Conservation (phyloP, 768 basidiomycete genomes). For the Auricularia auricula-judae region DNA sequence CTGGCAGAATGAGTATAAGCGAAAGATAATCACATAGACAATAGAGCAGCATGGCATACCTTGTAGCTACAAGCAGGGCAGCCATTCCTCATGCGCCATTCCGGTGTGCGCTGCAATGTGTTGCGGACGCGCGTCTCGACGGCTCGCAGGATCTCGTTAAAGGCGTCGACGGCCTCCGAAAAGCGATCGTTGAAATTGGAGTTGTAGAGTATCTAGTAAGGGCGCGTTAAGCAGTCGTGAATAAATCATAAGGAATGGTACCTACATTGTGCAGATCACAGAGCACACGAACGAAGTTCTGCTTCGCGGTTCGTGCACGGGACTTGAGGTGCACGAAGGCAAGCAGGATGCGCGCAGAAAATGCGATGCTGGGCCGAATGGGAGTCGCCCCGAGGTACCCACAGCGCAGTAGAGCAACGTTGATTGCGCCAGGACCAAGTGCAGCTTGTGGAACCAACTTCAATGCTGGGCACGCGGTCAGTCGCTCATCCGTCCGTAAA, state of each 20-base stretch:
- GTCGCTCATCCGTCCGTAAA: no score
- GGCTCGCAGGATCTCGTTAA: neutral
- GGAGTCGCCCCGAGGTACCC: no score
- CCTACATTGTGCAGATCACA: neutral
- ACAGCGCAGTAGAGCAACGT: no score
- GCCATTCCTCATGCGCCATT: neutral
- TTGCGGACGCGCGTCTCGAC: neutral
- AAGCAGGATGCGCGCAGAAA: no score
- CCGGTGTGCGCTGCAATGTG: neutral
- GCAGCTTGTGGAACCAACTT: no score
- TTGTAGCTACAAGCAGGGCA: neutral
- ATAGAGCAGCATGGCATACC: neutral
- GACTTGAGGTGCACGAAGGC: no score
- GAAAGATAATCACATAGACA: no score
- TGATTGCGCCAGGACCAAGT: no score
- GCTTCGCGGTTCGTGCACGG: neutral
- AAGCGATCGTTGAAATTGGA: neutral
- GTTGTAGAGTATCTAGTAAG: neutral
- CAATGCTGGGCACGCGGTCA: no score
- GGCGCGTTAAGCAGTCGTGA: neutral
- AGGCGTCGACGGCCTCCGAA: neutral
- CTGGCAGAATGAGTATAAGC: neutral
- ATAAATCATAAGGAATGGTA: neutral
- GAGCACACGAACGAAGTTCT: neutral
- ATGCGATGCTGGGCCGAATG: no score